Evolutionary conservation across 371 early-diverging fungal genomes (phyloP).

Genomic region (Mortierella sp.): DNA sequence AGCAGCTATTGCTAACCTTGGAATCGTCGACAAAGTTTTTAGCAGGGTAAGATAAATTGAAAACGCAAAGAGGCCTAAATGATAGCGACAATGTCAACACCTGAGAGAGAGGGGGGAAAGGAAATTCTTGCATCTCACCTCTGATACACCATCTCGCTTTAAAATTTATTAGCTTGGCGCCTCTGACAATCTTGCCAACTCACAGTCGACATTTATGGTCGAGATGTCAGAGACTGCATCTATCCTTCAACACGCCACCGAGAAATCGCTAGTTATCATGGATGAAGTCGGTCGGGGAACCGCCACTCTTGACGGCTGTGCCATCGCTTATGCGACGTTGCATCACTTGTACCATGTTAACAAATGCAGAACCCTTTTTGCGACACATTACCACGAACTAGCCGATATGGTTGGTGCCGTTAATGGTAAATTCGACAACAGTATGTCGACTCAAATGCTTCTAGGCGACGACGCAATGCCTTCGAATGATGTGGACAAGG

Average conservation of each 20-base stretch:
- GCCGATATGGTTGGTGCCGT: conserved; percentile 53
- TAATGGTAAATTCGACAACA: conserved; percentile 7
- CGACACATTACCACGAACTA: conserved; percentile 97
- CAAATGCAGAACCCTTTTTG: conserved; percentile 77
- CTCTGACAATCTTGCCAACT: conserved; percentile 76
- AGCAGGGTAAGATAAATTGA: conserved; percentile 75
- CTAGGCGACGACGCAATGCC: not conserved
- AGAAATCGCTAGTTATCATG: conserved; percentile 84
- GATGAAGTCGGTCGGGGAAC: conserved; percentile 99
- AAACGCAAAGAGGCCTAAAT: too few relatives aligned
- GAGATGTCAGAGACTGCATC: conserved; percentile 98
- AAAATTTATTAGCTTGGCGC: conserved; percentile 67
- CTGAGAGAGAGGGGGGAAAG: too few relatives aligned
- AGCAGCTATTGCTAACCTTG: conserved; percentile 82
- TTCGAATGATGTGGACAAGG: not conserved
- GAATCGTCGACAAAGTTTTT: conserved; percentile 95
- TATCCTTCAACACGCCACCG: conserved; percentile 87
- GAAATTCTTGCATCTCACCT: too few relatives aligned
- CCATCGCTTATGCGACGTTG: conserved; percentile 92
- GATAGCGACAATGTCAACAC: too few relatives aligned
- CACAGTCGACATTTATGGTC: conserved; percentile 98
- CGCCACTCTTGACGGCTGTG: conserved; percentile 91
- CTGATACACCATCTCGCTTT: not conserved
- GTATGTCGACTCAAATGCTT: not conserved
- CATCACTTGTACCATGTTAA: conserved; percentile 74